These are phyloP conservation scores for Neoascochyta sp. DNA, from an alignment of 2,329 filamentous ascomycete genomes.

Conservation along the genomic window DNA sequence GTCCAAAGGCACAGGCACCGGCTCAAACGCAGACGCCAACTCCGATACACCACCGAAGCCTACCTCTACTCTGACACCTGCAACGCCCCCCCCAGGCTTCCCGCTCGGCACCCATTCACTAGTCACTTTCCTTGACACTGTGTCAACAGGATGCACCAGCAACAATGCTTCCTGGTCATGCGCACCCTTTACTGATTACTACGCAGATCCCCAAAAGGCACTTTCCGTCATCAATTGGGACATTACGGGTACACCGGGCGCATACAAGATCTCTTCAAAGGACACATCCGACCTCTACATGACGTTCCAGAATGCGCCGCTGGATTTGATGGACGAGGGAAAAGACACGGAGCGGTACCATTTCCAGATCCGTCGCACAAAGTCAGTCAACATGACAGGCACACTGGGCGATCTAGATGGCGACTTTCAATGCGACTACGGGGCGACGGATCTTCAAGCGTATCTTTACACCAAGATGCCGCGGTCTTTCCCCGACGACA, in stretches of 20 bases:
- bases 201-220: conserved; percentile 38
- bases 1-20: conserved; percentile 5
- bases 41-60: conserved; percentile 11
- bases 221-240: conserved; percentile 60
- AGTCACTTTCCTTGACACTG: conserved; percentile 54
- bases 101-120: conserved; percentile 62
- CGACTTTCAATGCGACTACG: conserved; percentile 57
- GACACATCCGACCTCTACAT: conserved; percentile 52
- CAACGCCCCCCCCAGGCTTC: conserved; percentile 42
- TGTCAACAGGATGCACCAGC: conserved; percentile 56
- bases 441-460: conserved; percentile 53
- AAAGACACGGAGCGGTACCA: conserved; percentile 53
- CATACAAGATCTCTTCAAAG: conserved; percentile 56
- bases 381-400: conserved; percentile 50
- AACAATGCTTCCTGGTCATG: conserved; percentile 60
- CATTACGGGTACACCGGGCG: conserved; percentile 44
- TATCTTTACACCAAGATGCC: conserved; percentile 58
- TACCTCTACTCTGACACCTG: conserved; percentile 14
- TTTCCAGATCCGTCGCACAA: conserved; percentile 55
- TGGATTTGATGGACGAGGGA: conserved; percentile 50
- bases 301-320: conserved; percentile 51
- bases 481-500: conserved; percentile 38
- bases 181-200: conserved; percentile 55
- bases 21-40: conserved; percentile 4
- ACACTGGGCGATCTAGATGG: conserved; percentile 45